These are phyloP conservation scores for Polygonum maritimum DNA, from an alignment of 148 eudicot genomes.

Conservation along the genomic window DNA sequence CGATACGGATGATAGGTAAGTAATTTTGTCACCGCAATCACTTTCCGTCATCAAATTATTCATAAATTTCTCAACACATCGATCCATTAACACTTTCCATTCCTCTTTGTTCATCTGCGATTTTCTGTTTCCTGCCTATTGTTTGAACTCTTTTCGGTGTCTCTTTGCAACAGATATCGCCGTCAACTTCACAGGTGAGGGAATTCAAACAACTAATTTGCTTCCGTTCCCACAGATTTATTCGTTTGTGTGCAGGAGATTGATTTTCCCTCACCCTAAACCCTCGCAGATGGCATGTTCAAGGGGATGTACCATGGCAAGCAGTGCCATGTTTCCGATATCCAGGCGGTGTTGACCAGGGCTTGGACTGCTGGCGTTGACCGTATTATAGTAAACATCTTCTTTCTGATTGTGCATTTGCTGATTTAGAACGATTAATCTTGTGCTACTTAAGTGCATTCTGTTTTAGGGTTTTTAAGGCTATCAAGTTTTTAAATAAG, in stretches of 20 bases:
- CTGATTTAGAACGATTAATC: background rate
- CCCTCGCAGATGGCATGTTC: conserved; percentile 72
- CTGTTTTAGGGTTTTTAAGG: background rate
- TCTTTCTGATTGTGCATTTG: background rate
- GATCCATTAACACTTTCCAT: background rate
- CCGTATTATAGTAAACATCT: conserved; percentile 63
- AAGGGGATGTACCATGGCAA: conserved; percentile 86
- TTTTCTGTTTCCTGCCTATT: background rate
- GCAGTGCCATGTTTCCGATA: conserved; percentile 40
- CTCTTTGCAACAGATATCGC: conserved; percentile 60
- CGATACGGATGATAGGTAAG: conserved; percentile 82
- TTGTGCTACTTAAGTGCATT: too few species aligned
- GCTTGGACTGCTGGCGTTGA: conserved; percentile 95
- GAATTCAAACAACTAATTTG: conserved; percentile 9
- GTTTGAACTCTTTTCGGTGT: background rate
- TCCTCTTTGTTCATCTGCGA: background rate
- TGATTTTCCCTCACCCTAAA: background rate
- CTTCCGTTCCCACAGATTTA: background rate
- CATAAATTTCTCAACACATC: background rate
- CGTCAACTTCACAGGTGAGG: conserved; percentile 87
- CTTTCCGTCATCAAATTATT: background rate
- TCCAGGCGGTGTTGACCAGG: conserved; percentile 46
- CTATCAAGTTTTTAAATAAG: background rate
- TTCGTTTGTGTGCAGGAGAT: background rate
- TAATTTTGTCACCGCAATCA: background rate